Conservation (phyloP, 768 basidiomycete species). For the Chalciporus sphaerocephalus region DNA sequence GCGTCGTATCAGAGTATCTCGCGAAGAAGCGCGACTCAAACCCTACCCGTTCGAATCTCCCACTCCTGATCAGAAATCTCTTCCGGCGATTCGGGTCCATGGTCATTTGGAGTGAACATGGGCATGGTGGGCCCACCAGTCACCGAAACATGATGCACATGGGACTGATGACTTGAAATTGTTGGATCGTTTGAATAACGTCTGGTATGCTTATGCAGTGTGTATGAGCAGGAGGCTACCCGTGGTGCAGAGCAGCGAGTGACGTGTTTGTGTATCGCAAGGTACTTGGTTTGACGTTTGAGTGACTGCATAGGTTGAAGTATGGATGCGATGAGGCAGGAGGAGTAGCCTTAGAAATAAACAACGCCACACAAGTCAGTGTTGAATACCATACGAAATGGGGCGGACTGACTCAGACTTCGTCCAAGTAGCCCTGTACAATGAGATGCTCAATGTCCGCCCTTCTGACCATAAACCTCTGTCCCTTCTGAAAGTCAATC, state of each 20-base stretch:
- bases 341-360: background rate
- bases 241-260: background rate
- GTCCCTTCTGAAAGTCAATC: constrained; percentile 86
- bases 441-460: constrained; percentile 93
- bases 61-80: constrained; percentile 66
- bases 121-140: constrained; percentile 11
- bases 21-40: constrained; percentile 2
- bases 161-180: constrained; percentile 10
- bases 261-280: background rate
- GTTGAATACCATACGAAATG: constrained; percentile 20
- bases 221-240: background rate
- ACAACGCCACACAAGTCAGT: background rate
- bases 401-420: constrained; percentile 45
- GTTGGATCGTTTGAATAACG: constrained; percentile 11
- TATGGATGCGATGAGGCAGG: background rate
- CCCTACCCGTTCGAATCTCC: constrained; percentile 69
- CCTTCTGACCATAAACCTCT: constrained; percentile 82
- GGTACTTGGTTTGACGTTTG: background rate
- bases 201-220: constrained; percentile 1
- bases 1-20: constrained; percentile 32
- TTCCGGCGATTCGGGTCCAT: constrained; percentile 6
- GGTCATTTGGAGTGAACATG: constrained; percentile 23
- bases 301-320: constrained; percentile 13
- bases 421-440: constrained; percentile 88
- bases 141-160: background rate